Evolutionary conservation across 208 protist genomes (phyloP), one percentile per base, ranked within the genome.

Genomic region (Willaertia magna): DNA sequence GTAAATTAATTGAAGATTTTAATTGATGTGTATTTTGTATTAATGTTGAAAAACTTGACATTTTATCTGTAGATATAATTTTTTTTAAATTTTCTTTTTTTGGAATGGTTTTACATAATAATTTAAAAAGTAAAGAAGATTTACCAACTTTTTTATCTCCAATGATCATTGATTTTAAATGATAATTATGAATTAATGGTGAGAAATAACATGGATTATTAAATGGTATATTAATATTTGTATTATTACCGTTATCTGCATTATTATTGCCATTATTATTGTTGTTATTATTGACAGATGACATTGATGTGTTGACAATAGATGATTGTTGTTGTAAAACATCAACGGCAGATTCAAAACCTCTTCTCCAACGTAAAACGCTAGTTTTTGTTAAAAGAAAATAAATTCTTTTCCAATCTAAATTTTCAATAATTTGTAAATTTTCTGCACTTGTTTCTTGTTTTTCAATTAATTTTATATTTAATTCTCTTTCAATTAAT

Each of bases 101-200:
- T 22, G 43, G 11, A 22, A 20, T 1, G 52, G 40, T 6, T 42
- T 30, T 51, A 42, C 26, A 34, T 22, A 55, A 7, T 42, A 83
- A 55, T 44, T 46, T 11, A 39, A 83, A 26, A 9, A 83, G 16
- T 7, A 83, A 4, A 26, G 16, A 43, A 7, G 11, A n/a, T 26
- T 83, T 83, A n/a, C 78, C 78, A 39, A 55, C 46, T 83, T 83
- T 83, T n/a, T 83, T 83, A 83, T 83, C 78, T 44, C 78, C 78
- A 2, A 83, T 3, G 43, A 83, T 51, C 20, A 83, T 55, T 4
- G 20, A 26, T 42, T 55, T 51, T 43, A 83, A 83, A 18, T 55
- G 78, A 30, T 83, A 4, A 55, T 83, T 42, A 55, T 55, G 34
- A 30, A 26, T 55, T 0, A 46, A 75, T 42, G 34, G 30, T 4